phyloP scores from a whole-genome alignment of 176 grass and related monocot species.

The Leersia perrieri region DNA sequence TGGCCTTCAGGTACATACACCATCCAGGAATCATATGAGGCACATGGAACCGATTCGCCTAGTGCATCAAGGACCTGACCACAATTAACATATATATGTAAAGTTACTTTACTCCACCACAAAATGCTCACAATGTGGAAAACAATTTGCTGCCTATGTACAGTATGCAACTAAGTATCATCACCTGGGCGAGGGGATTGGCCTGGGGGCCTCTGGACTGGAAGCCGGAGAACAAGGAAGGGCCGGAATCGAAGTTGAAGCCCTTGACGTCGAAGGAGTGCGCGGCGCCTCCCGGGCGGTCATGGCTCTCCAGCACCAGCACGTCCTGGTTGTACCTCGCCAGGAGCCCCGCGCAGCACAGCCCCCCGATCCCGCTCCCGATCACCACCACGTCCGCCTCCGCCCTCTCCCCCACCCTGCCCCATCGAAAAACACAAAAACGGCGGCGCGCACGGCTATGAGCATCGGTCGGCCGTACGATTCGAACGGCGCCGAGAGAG shows the following conservation, averaged over 20 bases:
- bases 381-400: conserved; percentile 91
- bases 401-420: conserved; percentile 49
- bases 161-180: background rate
- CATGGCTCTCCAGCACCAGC: conserved; percentile 89
- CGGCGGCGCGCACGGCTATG: background rate
- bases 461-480: background rate
- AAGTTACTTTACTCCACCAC: too few species aligned
- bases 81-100: background rate
- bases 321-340: conserved; percentile 89
- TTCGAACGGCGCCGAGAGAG: background rate
- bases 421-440: background rate
- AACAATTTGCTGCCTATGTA: background rate
- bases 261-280: conserved; percentile 97
- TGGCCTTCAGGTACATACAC: conserved; percentile 93
- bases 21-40: conserved; percentile 94
- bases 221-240: conserved; percentile 92
- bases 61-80: conserved; percentile 87
- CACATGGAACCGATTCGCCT: conserved; percentile 68
- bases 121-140: background rate
- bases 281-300: conserved; percentile 77
- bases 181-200: conserved; percentile 90
- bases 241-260: conserved; percentile 92
- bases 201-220: conserved; percentile 83
- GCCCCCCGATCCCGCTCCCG: conserved; percentile 77
- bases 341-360: conserved; percentile 83